Evolutionary conservation across 257 asterid species (phyloP).

Genomic region (Lantana camara): DNA sequence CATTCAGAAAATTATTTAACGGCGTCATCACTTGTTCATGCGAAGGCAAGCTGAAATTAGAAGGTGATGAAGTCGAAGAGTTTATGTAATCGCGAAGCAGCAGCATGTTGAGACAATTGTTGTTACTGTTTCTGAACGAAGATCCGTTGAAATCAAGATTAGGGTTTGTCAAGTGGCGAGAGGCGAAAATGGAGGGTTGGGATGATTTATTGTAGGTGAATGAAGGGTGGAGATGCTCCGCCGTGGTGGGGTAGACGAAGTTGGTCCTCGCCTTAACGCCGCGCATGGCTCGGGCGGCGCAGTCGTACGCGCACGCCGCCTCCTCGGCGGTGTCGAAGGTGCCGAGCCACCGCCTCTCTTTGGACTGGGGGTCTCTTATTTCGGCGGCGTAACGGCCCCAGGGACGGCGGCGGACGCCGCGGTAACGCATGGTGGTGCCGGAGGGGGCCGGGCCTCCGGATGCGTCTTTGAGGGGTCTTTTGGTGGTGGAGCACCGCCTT

Average conservation of each 20-base stretch:
- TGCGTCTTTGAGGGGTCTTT: constrained; percentile 49
- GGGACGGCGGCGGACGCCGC: constrained; percentile 95
- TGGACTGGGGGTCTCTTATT: constrained; percentile 83
- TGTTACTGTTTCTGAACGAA: neutral
- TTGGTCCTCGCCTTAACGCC: constrained; percentile 85
- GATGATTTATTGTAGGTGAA: constrained; percentile 40
- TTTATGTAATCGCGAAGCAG: constrained; percentile 45
- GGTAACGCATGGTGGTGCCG: constrained; percentile 53
- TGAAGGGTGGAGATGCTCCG: constrained; percentile 38
- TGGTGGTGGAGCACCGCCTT: constrained; percentile 49
- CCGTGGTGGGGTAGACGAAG: constrained; percentile 61
- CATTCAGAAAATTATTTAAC: neutral
- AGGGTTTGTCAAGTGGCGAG: constrained; percentile 37
- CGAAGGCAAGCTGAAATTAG: constrained; percentile 19
- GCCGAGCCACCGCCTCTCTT: constrained; percentile 92
- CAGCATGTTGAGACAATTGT: constrained; percentile 43
- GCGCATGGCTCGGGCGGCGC: constrained; percentile 96
- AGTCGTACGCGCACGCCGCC: constrained; percentile 91
- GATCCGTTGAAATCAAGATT: constrained; percentile 29
- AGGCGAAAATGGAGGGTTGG: constrained; percentile 28
- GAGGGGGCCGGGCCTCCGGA: constrained; percentile 13
- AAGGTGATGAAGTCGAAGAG: constrained; percentile 19
- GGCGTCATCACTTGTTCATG: constrained; percentile 39
- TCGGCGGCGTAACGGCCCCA: constrained; percentile 99
- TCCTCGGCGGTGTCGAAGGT: constrained; percentile 94